Evolutionary conservation across 805 yeast species (phyloP).

Genomic region (Suhomyces vadensis): DNA sequence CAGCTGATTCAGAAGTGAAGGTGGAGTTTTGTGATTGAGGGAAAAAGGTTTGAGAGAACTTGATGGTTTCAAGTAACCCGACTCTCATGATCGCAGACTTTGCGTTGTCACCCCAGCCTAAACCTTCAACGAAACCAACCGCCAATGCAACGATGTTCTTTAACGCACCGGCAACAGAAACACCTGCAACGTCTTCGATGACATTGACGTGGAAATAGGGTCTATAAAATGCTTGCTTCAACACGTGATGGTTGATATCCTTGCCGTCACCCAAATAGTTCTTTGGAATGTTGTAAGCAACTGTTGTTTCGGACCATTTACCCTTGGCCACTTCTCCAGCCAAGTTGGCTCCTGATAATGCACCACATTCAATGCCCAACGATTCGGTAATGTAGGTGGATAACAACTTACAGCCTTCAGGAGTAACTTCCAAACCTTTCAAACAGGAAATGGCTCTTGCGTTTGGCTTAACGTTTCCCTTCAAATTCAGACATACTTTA

Average conservation of each 20-base stretch:
- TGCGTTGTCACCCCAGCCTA: constrained; percentile 52
- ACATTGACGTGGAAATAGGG: constrained; percentile 48
- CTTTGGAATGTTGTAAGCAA: constrained; percentile 41
- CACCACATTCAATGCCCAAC: constrained; percentile 47
- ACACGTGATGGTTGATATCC: constrained; percentile 41
- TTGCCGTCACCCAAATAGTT: constrained; percentile 43
- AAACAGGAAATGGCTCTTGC: constrained; percentile 48
- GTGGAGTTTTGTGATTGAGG: constrained; percentile 40
- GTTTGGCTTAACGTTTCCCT: constrained; percentile 37
- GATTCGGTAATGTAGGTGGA: constrained; percentile 45
- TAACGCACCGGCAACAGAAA: constrained; percentile 48
- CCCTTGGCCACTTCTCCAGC: constrained; percentile 49
- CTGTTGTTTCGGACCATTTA: constrained; percentile 49
- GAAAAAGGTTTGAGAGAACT: constrained; percentile 37
- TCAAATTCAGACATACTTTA: constrained; percentile 38
- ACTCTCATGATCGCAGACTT: constrained; percentile 50
- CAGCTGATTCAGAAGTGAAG: constrained; percentile 47
- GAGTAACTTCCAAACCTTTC: constrained; percentile 47
- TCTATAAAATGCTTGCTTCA: constrained; percentile 48
- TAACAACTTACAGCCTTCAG: constrained; percentile 45
- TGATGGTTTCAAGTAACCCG: constrained; percentile 44
- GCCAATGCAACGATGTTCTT: constrained; percentile 48
- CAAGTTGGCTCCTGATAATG: constrained; percentile 49
- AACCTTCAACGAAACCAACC: constrained; percentile 49
- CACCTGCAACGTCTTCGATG: constrained; percentile 47